These are phyloP conservation scores for Phytophthora parvispora DNA, from an alignment of 352 stramenopile species.

Conservation along the genomic window DNA sequence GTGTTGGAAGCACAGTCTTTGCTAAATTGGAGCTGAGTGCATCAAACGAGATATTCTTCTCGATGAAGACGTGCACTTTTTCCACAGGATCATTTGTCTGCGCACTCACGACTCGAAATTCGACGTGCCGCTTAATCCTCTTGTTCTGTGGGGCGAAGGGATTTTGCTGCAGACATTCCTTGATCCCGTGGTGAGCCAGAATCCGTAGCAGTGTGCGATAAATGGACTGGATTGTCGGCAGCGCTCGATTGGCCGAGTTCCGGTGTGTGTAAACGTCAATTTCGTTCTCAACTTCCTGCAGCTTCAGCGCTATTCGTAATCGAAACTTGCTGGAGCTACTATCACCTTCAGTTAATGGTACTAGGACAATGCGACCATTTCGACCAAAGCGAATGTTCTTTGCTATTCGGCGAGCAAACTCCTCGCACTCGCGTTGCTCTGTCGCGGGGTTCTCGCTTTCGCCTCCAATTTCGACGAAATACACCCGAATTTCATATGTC, in stretches of 20 bases:
- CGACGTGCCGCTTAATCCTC: constrained; percentile 54
- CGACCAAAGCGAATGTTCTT: constrained; percentile 74
- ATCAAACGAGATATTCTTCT: constrained; percentile 59
- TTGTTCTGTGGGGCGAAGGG: constrained; percentile 60
- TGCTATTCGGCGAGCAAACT: constrained; percentile 56
- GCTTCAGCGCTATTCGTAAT: constrained; percentile 49
- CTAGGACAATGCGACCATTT: constrained; percentile 62
- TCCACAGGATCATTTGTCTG: constrained; percentile 54
- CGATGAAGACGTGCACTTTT: constrained; percentile 68
- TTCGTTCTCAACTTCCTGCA: constrained; percentile 45
- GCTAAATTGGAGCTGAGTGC: constrained; percentile 52
- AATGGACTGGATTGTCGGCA: constrained; percentile 66
- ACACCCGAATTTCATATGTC: constrained; percentile 64
- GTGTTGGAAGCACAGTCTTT: constrained; percentile 69
- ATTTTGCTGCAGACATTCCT: constrained; percentile 77
- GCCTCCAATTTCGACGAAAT: constrained; percentile 25
- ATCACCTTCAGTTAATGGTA: constrained; percentile 16
- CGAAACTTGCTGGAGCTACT: constrained; percentile 2
- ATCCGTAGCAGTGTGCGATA: constrained; percentile 58
- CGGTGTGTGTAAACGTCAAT: constrained; percentile 63
- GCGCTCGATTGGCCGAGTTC: constrained; percentile 14
- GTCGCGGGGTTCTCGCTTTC: constrained; percentile 9
- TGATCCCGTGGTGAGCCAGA: constrained; percentile 63
- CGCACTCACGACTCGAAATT: constrained; percentile 65
- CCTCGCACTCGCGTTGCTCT: constrained; percentile 31